Percentiles rank a stretch among this genome's conserved stretches.
Conservation (phyloP, 495 filamentous ascomycete genomes). For the Aspergillus bridgeri region DNA sequence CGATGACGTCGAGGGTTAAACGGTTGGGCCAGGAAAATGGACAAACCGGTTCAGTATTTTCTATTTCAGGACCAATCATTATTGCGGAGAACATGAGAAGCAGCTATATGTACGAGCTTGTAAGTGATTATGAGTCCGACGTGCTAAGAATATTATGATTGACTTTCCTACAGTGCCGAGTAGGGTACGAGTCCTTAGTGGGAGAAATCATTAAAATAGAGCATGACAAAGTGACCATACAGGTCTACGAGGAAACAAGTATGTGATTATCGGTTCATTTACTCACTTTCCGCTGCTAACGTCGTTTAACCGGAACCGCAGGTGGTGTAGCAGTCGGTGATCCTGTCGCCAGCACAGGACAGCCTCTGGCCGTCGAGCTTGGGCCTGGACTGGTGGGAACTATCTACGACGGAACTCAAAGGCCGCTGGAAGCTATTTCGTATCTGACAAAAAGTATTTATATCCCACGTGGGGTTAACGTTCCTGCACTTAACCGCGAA, state of each 20-base stretch:
- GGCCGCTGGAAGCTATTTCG: conserved; percentile 82
- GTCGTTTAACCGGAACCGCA: too few relatives aligned
- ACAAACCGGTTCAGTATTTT: conserved; percentile 56
- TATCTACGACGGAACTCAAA: conserved; percentile 98
- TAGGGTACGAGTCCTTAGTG: conserved; percentile 84
- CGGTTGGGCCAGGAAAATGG: too few relatives aligned
- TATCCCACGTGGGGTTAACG: conserved; percentile 88
- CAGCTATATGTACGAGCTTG: conserved; percentile 99
- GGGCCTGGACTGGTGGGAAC: conserved; percentile 97
- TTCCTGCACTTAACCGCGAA: conserved; percentile 82
- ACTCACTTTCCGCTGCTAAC: conserved; percentile 10
- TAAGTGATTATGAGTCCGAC: conserved; percentile 47
- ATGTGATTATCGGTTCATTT: too few relatives aligned
- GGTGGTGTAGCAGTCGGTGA: conserved; percentile 96
- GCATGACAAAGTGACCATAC: conserved; percentile 90
- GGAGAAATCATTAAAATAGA: conserved; percentile 98
- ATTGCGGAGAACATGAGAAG: conserved; percentile 98
- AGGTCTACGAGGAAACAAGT: conserved; percentile 99
- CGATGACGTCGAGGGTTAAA: too few relatives aligned
- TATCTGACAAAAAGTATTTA: conserved; percentile 80
- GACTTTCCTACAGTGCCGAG: too few relatives aligned
- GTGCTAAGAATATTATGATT: too few relatives aligned
- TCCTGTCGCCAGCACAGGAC: conserved; percentile 83
- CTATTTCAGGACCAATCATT: conserved; percentile 75
- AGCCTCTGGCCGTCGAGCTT: conserved; percentile 94